Percentiles rank a stretch among this genome's conserved stretches.
Conservation (phyloP, 176 grass and related monocot species). For the Carex myosuroides region DNA sequence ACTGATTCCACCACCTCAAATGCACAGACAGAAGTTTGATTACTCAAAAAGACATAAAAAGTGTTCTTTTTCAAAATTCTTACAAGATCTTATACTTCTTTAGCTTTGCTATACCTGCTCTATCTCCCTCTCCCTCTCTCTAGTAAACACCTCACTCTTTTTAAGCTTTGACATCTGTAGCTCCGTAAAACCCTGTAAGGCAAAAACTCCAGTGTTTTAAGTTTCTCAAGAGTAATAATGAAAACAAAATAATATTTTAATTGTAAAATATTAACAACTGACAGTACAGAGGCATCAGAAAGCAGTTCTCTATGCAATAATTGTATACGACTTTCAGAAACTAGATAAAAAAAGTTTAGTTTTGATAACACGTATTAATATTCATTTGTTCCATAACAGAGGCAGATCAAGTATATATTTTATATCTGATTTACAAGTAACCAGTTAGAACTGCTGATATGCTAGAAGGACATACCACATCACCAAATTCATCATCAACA, state of each 20-base stretch:
- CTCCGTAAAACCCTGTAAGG: slow-evolving; percentile 81
- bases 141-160: slow-evolving; percentile 85
- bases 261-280: background rate
- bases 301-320: background rate
- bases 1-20: slow-evolving; percentile 94
- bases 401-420: background rate
- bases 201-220: slow-evolving; percentile 10
- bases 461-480: slow-evolving; percentile 43
- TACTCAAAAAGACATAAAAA: slow-evolving; percentile 3
- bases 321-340: background rate
- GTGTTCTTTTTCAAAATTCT: background rate
- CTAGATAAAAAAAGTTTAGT: background rate
- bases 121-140: slow-evolving; percentile 97
- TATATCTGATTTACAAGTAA: background rate
- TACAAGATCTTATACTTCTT: background rate
- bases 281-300: background rate
- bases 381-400: background rate
- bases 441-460: background rate
- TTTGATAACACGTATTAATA: background rate
- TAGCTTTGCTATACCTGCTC: slow-evolving; percentile 40
- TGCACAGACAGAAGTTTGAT: slow-evolving; percentile 18
- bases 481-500: slow-evolving; percentile 71
- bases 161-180: slow-evolving; percentile 87
- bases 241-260: slow-evolving; percentile 3
- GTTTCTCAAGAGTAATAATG: background rate